Evolutionary conservation across 495 filamentous ascomycete genomes (phyloP).

Genomic region (Hypoxylon lenormandii): DNA sequence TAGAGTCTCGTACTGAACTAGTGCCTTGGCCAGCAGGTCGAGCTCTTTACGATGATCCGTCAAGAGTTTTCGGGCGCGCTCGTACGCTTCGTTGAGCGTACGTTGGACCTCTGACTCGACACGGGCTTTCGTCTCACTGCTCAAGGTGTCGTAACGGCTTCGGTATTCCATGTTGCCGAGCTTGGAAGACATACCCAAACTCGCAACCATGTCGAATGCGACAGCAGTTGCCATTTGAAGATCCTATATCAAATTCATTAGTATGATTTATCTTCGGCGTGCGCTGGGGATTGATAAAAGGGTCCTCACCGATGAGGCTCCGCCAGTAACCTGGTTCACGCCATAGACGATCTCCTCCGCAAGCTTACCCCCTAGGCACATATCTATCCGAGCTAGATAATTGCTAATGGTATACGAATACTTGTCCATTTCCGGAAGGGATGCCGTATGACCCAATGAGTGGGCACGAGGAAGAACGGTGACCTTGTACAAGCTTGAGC

Average conservation of each 20-base stretch:
- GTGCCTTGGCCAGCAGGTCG: conserved; percentile 83
- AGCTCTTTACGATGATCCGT: conserved; percentile 79
- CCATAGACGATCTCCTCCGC: conserved; percentile 95
- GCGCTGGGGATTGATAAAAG: background rate
- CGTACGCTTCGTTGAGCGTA: conserved; percentile 82
- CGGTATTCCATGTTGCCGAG: conserved; percentile 90
- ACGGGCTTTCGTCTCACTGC: conserved; percentile 81
- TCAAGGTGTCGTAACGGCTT: conserved; percentile 80
- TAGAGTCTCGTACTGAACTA: conserved; percentile 94
- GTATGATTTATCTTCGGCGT: conserved; percentile 22
- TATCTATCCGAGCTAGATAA: conserved; percentile 80
- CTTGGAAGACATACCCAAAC: conserved; percentile 85
- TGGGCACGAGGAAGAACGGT: conserved; percentile 93
- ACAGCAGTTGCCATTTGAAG: conserved; percentile 80
- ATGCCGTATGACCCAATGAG: conserved; percentile 84
- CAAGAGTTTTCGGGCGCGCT: conserved; percentile 78
- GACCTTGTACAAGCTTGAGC: conserved; percentile 89
- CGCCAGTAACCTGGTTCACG: conserved; percentile 84
- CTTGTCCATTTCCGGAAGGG: conserved; percentile 88
- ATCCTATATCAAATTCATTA: conserved; percentile 67
- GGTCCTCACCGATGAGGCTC: conserved; percentile 76
- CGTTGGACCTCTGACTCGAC: conserved; percentile 89
- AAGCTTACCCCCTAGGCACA: conserved; percentile 89
- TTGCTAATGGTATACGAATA: conserved; percentile 80
- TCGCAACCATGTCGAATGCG: conserved; percentile 86